Conservation (phyloP, 2,329 filamentous ascomycete genomes). For the Hysterium pulicare region DNA sequence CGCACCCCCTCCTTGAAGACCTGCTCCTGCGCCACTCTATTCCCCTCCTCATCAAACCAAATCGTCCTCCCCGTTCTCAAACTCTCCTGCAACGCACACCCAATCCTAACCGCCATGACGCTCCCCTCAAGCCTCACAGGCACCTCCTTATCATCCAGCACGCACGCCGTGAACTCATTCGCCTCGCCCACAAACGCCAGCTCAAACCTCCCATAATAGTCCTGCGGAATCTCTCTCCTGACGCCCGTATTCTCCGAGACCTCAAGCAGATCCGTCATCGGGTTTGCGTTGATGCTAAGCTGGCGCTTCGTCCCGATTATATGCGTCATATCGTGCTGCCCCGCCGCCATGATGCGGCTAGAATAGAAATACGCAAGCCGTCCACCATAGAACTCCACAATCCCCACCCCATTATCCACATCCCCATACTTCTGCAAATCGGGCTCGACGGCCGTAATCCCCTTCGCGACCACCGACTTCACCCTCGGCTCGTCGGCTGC, state of each 20-base stretch:
- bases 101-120: constrained; percentile 60
- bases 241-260: constrained; percentile 54
- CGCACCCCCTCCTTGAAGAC: no score
- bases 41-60: constrained; percentile 55
- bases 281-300: constrained; percentile 58
- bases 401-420: constrained; percentile 60
- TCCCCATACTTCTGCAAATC: constrained; percentile 57
- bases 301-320: constrained; percentile 66
- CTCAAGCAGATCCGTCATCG: constrained; percentile 54
- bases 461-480: constrained; percentile 55
- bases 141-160: constrained; percentile 54
- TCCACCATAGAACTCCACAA: constrained; percentile 63
- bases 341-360: constrained; percentile 64
- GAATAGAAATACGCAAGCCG: constrained; percentile 64
- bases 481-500: no score
- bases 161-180: constrained; percentile 59
- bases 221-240: constrained; percentile 56
- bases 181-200: constrained; percentile 62
- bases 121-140: constrained; percentile 57
- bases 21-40: constrained; percentile 42
- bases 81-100: constrained; percentile 47
- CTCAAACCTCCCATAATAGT: constrained; percentile 63
- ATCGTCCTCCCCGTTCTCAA: constrained; percentile 46
- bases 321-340: constrained; percentile 65
- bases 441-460: constrained; percentile 58